Base-by-base conservation (phyloP, 2,329 filamentous ascomycete genomes). In the Phaeosphaeria sp. region DNA sequence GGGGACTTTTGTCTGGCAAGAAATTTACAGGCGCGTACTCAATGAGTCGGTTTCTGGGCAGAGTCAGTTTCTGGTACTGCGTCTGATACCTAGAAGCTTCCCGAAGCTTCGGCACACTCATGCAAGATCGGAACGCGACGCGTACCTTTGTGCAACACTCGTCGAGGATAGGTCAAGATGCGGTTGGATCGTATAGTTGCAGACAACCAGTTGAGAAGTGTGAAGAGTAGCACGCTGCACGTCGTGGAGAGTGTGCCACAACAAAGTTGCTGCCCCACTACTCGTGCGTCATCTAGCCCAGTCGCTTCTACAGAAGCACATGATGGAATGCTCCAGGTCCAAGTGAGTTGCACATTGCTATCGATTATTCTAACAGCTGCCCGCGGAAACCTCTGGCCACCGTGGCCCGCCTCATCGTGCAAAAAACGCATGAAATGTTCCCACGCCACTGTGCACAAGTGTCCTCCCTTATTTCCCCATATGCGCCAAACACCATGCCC, bases 401-500 rank as follows among this genome's bases (percentile, higher is more conserved):
- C 30, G 13, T 15, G 30, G 30, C 13, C 30, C 3, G 6, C 30
- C 30, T 36, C 30, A 36, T 36, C 30, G 30, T 36, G 30, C 30
- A 36, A 36, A 36, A 13, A 6, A 36, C 30, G 30, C 30, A 11
- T 15, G 6, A 36, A 36, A 13, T 13, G 7, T 36, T 13, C 13
- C 7, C 30, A 13, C 30, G 30, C 30, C 30, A 36, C 30, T 47
- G 47, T 23, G 47, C 30, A 15, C 30, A 41, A 41, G n/a, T 11
- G 4, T n/a, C n/a, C 41, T 18, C 41, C 49, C 30, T 15, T n/a
- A 20, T 47, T n/a, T 30, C 17, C 18, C 25, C 18, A 50, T 3
- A 30, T 33, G 23, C 52, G 36, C 52, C 52, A 50, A 66, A 66
- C 64, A 58, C 64, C 64, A 44, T 50, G 21, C 55, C 56, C 59